phyloP scores from a whole-genome alignment of 2,329 filamentous ascomycete genomes.

The Emericellopsis cladophorae region DNA sequence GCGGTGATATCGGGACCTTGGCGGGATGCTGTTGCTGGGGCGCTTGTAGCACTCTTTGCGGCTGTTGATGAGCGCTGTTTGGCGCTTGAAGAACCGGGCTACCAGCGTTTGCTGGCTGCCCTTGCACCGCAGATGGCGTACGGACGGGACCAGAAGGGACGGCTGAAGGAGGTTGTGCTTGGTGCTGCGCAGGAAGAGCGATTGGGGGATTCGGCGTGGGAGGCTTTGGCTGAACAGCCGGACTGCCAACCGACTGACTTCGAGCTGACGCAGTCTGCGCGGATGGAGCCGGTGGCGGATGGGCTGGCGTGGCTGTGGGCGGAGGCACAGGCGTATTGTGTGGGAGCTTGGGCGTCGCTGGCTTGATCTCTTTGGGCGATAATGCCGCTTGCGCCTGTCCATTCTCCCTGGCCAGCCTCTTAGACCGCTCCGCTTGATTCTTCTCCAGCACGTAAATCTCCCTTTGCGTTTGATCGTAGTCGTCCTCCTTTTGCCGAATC shows the following conservation, averaged over 20 bases:
- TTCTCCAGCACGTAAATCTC: constrained; percentile 60
- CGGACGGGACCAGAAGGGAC: too few species aligned
- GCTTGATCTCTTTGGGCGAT: constrained; percentile 18
- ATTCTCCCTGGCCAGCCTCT: constrained; percentile 8
- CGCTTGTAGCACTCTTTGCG: constrained; percentile 17
- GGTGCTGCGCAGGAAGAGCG: constrained; percentile 9
- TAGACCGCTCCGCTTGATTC: constrained; percentile 21
- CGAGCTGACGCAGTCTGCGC: constrained; percentile 4
- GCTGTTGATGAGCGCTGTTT: constrained; percentile 13
- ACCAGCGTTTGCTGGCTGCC: constrained; percentile 15
- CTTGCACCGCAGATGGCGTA: constrained; percentile 10
- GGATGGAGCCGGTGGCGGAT: neutral
- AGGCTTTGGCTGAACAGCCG: constrained; percentile 11
- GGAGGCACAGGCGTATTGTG: neutral
- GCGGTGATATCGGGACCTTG: constrained; percentile 18
- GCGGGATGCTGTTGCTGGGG: constrained; percentile 8
- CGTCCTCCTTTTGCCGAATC: constrained; percentile 63
- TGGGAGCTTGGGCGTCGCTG: constrained; percentile 3
- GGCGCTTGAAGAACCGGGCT: constrained; percentile 24
- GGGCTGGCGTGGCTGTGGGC: constrained; percentile 4
- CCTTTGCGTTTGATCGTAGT: constrained; percentile 47
- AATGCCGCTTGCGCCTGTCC: constrained; percentile 10
- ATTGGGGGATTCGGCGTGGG: constrained; percentile 19
- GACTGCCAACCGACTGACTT: constrained; percentile 7
- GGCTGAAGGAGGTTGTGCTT: too few species aligned